Conservation (phyloP, 1,284 basidiomycete genomes). For the Moesziomyces parantarcticus region DNA sequence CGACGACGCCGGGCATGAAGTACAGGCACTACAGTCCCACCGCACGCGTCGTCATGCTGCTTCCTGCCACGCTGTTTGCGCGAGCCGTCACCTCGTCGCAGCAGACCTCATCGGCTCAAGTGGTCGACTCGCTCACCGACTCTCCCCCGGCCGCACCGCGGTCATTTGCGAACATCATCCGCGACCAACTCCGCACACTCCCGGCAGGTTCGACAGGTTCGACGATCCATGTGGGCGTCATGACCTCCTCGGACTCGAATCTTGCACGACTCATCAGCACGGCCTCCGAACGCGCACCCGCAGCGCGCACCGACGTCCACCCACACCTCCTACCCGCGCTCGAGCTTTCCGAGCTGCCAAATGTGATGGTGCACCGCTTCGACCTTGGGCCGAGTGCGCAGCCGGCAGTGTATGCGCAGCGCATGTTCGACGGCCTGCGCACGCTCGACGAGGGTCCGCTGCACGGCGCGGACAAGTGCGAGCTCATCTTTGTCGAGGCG, state of each 20-base stretch:
- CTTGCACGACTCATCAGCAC: constrained; percentile 11
- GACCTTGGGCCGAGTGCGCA: constrained; percentile 76
- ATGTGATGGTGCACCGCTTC: constrained; percentile 59
- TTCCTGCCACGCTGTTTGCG: constrained; percentile 26
- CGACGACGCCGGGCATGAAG: constrained; percentile 99
- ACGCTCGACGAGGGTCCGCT: constrained; percentile 74
- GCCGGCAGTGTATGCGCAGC: constrained; percentile 79
- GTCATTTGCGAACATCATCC: constrained; percentile 21
- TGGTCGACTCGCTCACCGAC: constrained; percentile 25
- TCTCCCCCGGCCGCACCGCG: constrained; percentile 1
- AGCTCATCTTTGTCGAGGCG: constrained; percentile 88
- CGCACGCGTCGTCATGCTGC: constrained; percentile 56
- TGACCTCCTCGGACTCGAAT: constrained; percentile 46
- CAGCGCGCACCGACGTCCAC: neutral
- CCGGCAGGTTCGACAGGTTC: neutral
- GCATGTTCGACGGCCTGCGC: constrained; percentile 88
- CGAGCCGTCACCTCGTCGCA: constrained; percentile 6
- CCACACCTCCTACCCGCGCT: constrained; percentile 18
- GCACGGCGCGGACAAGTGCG: constrained; percentile 71
- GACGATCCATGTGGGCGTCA: constrained; percentile 38
- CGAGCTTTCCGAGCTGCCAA: neutral
- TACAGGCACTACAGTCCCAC: constrained; percentile 94
- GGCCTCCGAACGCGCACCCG: neutral
- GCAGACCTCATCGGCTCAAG: constrained; percentile 6
- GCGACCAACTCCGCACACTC: constrained; percentile 17